A percentile compares a stretch with the other conserved stretches of the same genome.
Evolutionary conservation across 495 filamentous ascomycete genomes (phyloP).

Genomic region (Neurospora sp.): DNA sequence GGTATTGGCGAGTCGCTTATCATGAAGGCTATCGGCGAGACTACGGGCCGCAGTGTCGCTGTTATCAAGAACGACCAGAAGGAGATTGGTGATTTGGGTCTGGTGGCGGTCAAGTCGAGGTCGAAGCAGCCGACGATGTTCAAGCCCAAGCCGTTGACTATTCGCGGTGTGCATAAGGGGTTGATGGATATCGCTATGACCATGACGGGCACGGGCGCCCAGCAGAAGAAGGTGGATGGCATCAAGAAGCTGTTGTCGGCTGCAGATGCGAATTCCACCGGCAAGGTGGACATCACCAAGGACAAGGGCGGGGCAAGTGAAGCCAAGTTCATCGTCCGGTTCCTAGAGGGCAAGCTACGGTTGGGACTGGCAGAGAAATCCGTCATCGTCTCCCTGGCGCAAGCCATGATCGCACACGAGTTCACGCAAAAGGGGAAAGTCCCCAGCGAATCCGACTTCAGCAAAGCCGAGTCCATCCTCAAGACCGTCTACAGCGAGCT

Average conservation of each 20-base stretch:
- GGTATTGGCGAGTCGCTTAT: slow-evolving; percentile 96
- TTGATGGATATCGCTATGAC: slow-evolving; percentile 75
- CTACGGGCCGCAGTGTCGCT: slow-evolving; percentile 73
- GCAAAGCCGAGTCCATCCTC: slow-evolving; percentile 71
- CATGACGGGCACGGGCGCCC: slow-evolving; percentile 74
- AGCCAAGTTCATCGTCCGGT: slow-evolving; percentile 85
- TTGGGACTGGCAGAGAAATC: slow-evolving; percentile 89
- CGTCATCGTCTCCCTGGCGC: slow-evolving; percentile 76
- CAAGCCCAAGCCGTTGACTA: slow-evolving; percentile 83
- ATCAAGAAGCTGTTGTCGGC: slow-evolving; percentile 92
- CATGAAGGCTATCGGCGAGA: slow-evolving; percentile 96
- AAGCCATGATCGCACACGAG: slow-evolving; percentile 80
- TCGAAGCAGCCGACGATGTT: slow-evolving; percentile 95
- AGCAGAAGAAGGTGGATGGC: slow-evolving; percentile 79
- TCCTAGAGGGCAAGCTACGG: slow-evolving; percentile 86
- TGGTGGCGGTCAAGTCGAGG: slow-evolving; percentile 91
- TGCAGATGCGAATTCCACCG: slow-evolving; percentile 60
- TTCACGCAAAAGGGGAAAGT: slow-evolving; percentile 52
- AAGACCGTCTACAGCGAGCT: slow-evolving; percentile 92
- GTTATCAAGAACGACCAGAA: slow-evolving; percentile 92
- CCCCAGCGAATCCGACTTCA: slow-evolving; percentile 62
- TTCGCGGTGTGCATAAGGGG: slow-evolving; percentile 78
- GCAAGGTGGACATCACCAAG: slow-evolving; percentile 80
- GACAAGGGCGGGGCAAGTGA: slow-evolving; percentile 92
- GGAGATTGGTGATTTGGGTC: slow-evolving; percentile 87